Percentiles rank a stretch among this genome's conserved stretches.
Evolutionary conservation across 1,139 yeast species (phyloP).

Genomic region (Hyphopichia buzzinii): DNA sequence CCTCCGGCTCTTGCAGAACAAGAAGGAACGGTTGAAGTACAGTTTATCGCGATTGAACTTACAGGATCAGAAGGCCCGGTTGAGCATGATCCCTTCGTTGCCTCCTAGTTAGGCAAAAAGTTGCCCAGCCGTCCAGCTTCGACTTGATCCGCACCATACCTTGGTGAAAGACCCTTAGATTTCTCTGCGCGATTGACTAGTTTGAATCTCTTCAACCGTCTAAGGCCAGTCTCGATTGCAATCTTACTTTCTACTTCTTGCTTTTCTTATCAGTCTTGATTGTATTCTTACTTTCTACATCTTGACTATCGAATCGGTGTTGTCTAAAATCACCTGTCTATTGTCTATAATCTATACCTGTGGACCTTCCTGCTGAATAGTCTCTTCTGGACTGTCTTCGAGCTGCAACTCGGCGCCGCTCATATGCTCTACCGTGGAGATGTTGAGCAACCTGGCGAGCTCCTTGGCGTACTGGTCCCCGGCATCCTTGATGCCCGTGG

Average conservation of each 20-base stretch:
- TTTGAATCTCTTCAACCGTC: too few species aligned
- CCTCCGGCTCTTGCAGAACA: constrained; percentile 32
- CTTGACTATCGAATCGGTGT: too few species aligned
- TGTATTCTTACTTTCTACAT: too few species aligned
- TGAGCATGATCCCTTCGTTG: constrained; percentile 17
- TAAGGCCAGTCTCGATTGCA: too few species aligned
- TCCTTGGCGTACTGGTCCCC: constrained; percentile 53
- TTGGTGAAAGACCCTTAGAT: too few species aligned
- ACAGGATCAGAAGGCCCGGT: constrained; percentile 18
- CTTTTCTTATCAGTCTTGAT: too few species aligned
- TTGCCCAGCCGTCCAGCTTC: too few species aligned
- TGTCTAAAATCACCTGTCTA: neutral
- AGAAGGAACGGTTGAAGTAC: constrained; percentile 38
- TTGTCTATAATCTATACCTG: neutral
- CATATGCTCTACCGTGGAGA: constrained; percentile 45
- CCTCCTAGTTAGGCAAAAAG: constrained; percentile 11
- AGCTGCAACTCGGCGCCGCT: constrained; percentile 23
- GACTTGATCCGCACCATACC: too few species aligned
- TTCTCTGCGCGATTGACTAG: too few species aligned
- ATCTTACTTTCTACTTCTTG: too few species aligned
- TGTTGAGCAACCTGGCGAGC: constrained; percentile 48
- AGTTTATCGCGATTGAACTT: constrained; percentile 24
- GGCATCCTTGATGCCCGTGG: constrained; percentile 36
- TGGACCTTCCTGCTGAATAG: too few species aligned
- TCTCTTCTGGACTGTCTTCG: neutral